Base-by-base conservation (phyloP, 306 rosid species). In the Prunus dulcis region DNA sequence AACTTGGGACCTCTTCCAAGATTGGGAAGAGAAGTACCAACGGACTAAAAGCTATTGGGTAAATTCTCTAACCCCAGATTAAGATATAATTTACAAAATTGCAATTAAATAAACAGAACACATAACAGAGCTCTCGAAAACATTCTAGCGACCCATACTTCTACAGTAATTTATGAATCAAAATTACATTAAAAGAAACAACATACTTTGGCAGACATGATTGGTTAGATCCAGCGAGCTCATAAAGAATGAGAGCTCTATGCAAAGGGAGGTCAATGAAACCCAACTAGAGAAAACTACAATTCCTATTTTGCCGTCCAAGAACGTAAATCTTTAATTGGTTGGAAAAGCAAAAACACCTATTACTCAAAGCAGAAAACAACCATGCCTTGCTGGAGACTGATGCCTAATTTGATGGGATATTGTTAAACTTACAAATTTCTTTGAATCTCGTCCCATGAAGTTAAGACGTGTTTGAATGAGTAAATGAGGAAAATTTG, bases 131-230 rank as follows among this genome's bases (percentile, higher is more conserved):
- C 38, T 22, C 46, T 18, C 5, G 12, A 46, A 47, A 41, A 22
- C 55, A 72, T 57, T 25, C 12, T 25, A 68, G 58, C 14, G 6
- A n/a, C 27, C 25, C 62, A n/a, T 56, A 20, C 9, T 68, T 15
- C 13, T 25, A 58, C 17, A 60, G 5, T 3, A 58, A 23, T 12
- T 58, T 58, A 58, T 46, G 72, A 32, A 56, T 43, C 67, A 57
- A 41, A 41, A 30, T 41, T 34, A 30, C 18, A 25, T 27, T 2
- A 56, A 34, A 50, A 28, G 38, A 6, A 46, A 51, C 51, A 69
- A 71, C 66, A 25, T 27, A 72, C 69, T 45, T 13, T 46, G 78
- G 57, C 58, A 28, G 79, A 23, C 64, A 74, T 68, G 68, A 45
- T 27, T 56, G 58, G 49, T 56, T 50, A 17, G 22, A 56, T 56